Evolutionary conservation across 2,329 filamentous ascomycete genomes (phyloP), one percentile per base, ranked within the genome.

Genomic region (Fonsecaea nubica): DNA sequence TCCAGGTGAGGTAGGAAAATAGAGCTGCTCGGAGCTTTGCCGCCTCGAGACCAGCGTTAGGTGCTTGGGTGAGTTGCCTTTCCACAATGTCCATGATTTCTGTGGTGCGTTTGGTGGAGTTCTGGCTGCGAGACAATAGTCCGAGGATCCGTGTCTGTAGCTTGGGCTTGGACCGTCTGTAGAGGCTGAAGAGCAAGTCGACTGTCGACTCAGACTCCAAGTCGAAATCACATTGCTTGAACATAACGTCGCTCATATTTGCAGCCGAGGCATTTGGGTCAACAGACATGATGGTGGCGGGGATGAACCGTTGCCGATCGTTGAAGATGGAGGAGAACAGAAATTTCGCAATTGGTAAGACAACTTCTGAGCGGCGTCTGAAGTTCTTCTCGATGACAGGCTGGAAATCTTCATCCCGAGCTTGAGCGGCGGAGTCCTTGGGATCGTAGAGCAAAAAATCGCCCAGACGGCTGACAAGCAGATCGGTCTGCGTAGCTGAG

Each of bases 1-100:
- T 88, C 87, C 93, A 98, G 59, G 92, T 91, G 63, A 96, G 87
- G 72, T 94, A 96, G 45, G 90, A 87, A 73, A 98, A 95, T 3
- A 97, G 84, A 0, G 93, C 92, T 54, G 88, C 89, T 71, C 93
- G 87, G 9, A 97, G 85, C 76, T 95, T 96, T 1, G 87, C 86
- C 1, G 88, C 88, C 77, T 97, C 93, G 7, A 94, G 82, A 0
- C 89, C 88, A 36, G 84, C 85, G 9, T 83, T 82, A 53, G 78
- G 79, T 59, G 73, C 74, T 72, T 80, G 74, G 4, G 48, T 40
- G 78, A 93, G 80, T 79, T 91, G 80, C 80, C 89, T 79, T 77
- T 89, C 78, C 9, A 96, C 90, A 5, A 93, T 85, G 4, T 83
- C 84, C 65, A 91, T 84, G 35, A 97, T 89, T 36, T 88, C 80